These are phyloP conservation scores for Macrolepiota fuliginosa DNA, from an alignment of 768 basidiomycete genomes.

Conservation along the genomic window DNA sequence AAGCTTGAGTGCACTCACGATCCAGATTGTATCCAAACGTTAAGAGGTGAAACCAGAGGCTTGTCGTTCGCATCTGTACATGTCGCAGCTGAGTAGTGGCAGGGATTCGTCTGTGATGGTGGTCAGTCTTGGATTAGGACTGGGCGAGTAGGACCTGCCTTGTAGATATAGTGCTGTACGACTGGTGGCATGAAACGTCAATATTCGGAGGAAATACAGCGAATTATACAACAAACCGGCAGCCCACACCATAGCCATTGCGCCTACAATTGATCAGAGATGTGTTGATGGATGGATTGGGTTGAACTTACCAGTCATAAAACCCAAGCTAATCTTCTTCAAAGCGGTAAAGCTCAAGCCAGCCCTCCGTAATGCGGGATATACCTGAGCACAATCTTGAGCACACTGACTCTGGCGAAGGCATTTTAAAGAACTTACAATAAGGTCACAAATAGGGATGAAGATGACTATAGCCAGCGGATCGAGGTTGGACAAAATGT, in stretches of 20 bases:
- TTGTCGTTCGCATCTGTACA: constrained; percentile 6
- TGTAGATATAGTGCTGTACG: constrained; percentile 74
- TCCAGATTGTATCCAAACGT: constrained; percentile 77
- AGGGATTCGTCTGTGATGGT: constrained; percentile 31
- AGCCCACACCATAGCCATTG: constrained; percentile 67
- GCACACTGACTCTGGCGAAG: neutral
- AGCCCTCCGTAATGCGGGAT: constrained; percentile 50
- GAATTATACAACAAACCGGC: constrained; percentile 22
- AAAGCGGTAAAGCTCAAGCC: constrained; percentile 57
- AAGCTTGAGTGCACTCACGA: constrained; percentile 30
- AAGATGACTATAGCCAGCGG: constrained; percentile 71
- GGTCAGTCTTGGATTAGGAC: constrained; percentile 16
- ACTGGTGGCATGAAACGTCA: constrained; percentile 30
- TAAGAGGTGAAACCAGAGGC: constrained; percentile 50
- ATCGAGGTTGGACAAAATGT: constrained; percentile 75
- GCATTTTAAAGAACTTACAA: constrained; percentile 30
- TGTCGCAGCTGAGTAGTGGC: constrained; percentile 6
- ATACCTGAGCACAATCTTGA: constrained; percentile 28
- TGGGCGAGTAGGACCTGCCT: constrained; percentile 22
- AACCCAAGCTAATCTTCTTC: constrained; percentile 58
- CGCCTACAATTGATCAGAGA: constrained; percentile 2
- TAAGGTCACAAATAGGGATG: constrained; percentile 64
- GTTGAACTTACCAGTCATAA: constrained; percentile 43
- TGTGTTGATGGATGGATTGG: too few relatives aligned
- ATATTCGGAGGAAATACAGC: neutral